phyloP scores from a whole-genome alignment of 2,329 filamentous ascomycete genomes.

The Trichoderma simmonsii region DNA sequence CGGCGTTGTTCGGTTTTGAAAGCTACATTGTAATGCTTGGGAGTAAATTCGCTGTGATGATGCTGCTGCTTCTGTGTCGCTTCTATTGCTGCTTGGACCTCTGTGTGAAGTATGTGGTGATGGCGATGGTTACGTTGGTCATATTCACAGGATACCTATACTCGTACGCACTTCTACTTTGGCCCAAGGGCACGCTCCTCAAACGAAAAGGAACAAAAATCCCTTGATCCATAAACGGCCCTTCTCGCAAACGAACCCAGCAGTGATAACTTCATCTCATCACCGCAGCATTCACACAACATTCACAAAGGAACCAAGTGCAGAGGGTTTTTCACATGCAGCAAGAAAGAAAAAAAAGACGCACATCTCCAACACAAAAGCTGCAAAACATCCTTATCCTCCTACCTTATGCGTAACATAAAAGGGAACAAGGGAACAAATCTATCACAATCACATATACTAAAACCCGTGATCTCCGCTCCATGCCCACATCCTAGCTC shows the following conservation, averaged over 20 bases:
- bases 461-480: slow-evolving; percentile 15
- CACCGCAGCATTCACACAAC: background rate
- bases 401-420: background rate
- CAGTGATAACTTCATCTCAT: background rate
- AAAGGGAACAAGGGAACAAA: background rate
- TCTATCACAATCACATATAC: slow-evolving; percentile 1
- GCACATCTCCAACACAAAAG: background rate
- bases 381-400: background rate
- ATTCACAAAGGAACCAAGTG: background rate
- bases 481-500: slow-evolving; percentile 12
- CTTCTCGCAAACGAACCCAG: background rate
- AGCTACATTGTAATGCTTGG: background rate
- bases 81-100: background rate
- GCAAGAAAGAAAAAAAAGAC: background rate
- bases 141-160: background rate
- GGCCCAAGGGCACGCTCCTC: background rate
- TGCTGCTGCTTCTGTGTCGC: background rate
- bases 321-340: background rate
- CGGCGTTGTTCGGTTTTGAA: background rate
- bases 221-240: background rate
- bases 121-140: background rate
- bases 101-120: background rate
- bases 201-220: background rate
- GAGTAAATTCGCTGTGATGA: background rate
- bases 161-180: background rate